Conservation (phyloP, 2,329 filamentous ascomycete genomes). For the Trichophyton simii region DNA sequence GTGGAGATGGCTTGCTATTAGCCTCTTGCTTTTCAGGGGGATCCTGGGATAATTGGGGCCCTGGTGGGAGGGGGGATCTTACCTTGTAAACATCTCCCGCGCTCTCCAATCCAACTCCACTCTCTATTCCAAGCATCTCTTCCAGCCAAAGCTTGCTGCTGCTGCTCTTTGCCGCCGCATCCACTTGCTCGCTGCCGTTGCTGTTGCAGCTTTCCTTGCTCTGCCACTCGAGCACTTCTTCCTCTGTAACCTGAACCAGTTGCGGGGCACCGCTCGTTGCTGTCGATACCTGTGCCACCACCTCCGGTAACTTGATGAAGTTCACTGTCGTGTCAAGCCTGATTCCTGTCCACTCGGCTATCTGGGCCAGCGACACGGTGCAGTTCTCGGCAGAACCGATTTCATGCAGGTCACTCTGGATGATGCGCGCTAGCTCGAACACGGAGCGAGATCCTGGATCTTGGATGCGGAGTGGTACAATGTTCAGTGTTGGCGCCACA, state of each 20-base stretch:
- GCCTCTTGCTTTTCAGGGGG: conserved; percentile 5
- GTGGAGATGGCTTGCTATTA: conserved; percentile 12
- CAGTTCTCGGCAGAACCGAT: conserved; percentile 48
- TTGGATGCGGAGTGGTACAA: conserved; percentile 57
- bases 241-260: conserved; percentile 5
- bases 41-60: neutral
- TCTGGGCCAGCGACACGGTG: conserved; percentile 54
- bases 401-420: conserved; percentile 55
- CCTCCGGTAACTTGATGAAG: conserved; percentile 50
- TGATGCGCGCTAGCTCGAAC: conserved; percentile 41
- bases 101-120: neutral
- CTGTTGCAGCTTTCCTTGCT: neutral
- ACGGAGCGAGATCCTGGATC: conserved; percentile 25
- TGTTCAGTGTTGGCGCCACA: conserved; percentile 60
- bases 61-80: conserved; percentile 2
- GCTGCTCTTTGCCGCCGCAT: neutral
- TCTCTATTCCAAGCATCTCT: neutral
- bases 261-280: neutral
- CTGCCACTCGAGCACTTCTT: conserved; percentile 2
- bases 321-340: conserved; percentile 65
- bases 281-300: neutral
- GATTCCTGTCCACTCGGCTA: conserved; percentile 62
- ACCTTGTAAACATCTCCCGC: conserved; percentile 15
- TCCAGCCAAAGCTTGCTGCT: neutral
- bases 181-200: no score